These are phyloP conservation scores for Xerocomus cyaneibrunnescens DNA, from an alignment of 1,284 basidiomycete species.

Conservation along the genomic window DNA sequence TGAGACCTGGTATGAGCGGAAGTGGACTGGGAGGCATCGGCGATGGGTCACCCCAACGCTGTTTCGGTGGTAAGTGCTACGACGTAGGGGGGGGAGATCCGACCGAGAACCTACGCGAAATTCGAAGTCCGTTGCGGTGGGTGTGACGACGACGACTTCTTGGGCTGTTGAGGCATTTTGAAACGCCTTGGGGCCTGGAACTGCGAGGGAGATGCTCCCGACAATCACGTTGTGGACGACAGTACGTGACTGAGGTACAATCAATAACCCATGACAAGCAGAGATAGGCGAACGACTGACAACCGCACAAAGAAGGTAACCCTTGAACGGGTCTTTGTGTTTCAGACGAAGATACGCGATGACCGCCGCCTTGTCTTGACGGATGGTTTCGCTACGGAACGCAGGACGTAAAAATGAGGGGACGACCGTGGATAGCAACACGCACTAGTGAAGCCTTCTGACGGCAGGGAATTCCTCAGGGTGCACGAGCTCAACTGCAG, in stretches of 20 bases:
- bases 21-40: slow-evolving; percentile 55
- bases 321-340: slow-evolving; percentile 71
- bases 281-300: slow-evolving; percentile 43
- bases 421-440: neutral
- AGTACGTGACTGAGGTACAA: slow-evolving; percentile 44
- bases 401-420: neutral
- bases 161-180: slow-evolving; percentile 77
- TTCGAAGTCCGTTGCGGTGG: slow-evolving; percentile 62
- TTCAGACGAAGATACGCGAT: slow-evolving; percentile 71
- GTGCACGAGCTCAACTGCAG: slow-evolving; percentile 70
- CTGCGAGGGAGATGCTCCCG: slow-evolving; percentile 71
- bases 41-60: slow-evolving; percentile 74
- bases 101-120: slow-evolving; percentile 52
- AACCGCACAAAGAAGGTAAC: slow-evolving; percentile 68
- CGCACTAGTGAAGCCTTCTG: slow-evolving; percentile 63
- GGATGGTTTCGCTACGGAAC: slow-evolving; percentile 59
- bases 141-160: slow-evolving; percentile 70
- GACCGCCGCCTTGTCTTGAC: slow-evolving; percentile 71
- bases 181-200: slow-evolving; percentile 66
- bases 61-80: slow-evolving; percentile 11
- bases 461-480: slow-evolving; percentile 68
- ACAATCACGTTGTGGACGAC: slow-evolving; percentile 74
- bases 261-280: slow-evolving; percentile 8
- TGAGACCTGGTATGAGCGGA: slow-evolving; percentile 22
- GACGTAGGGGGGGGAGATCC: slow-evolving; percentile 15